phyloP scores from a whole-genome alignment of 1,284 basidiomycete genomes.

The Ustilago cynodontis region DNA sequence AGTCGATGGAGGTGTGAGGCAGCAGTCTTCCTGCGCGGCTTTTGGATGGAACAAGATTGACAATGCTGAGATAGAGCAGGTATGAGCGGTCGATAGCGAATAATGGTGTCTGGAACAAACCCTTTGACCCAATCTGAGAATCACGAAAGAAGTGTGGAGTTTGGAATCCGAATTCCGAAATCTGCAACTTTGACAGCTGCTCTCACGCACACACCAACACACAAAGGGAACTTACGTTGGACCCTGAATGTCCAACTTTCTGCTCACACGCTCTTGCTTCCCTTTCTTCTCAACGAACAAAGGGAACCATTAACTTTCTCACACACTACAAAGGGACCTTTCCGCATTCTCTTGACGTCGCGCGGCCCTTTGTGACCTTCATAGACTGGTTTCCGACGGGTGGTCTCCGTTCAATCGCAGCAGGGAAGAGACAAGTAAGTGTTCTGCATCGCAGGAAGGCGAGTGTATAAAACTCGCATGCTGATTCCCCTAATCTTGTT shows the following conservation, averaged over 20 bases:
- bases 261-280: background rate
- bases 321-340: background rate
- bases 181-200: background rate
- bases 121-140: background rate
- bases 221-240: background rate
- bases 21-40: too few relatives aligned
- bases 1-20: too few relatives aligned
- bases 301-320: conserved; percentile 1
- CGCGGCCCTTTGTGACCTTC: background rate
- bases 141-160: conserved; percentile 1
- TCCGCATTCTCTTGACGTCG: background rate
- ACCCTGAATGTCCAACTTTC: background rate
- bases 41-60: too few relatives aligned
- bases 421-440: too few relatives aligned
- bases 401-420: too few relatives aligned
- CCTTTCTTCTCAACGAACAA: background rate
- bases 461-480: too few relatives aligned
- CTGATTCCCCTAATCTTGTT: too few relatives aligned
- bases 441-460: too few relatives aligned
- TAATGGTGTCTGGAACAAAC: too few relatives aligned
- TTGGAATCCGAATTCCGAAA: background rate
- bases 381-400: too few relatives aligned
- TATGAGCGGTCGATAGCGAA: too few relatives aligned
- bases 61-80: too few relatives aligned
- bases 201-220: background rate